phyloP scores from a whole-genome alignment of 805 yeast genomes.

The Sugiyamaella qingdaonensis region DNA sequence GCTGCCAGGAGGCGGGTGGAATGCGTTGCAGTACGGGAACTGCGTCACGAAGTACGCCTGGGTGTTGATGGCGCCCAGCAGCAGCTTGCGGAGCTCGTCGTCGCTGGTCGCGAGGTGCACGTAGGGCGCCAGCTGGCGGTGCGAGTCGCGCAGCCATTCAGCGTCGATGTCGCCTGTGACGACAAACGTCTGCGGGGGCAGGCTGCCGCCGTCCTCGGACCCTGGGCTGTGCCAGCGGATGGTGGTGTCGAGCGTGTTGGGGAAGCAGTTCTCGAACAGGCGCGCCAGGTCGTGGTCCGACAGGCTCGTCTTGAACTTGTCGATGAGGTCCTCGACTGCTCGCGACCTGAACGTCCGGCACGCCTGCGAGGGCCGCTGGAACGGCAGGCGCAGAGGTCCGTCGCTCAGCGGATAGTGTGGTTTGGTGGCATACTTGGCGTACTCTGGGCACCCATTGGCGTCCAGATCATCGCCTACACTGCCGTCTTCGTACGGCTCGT shows the following conservation, averaged over 20 bases:
- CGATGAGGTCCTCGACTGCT: constrained; percentile 58
- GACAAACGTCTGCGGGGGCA: constrained; percentile 59
- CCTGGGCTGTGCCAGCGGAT: constrained; percentile 57
- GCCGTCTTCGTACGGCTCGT: neutral
- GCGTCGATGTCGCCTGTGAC: constrained; percentile 94
- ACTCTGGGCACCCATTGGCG: constrained; percentile 50
- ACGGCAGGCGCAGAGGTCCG: constrained; percentile 59
- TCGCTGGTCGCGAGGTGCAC: constrained; percentile 58
- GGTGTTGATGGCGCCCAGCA: constrained; percentile 75
- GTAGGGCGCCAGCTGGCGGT: constrained; percentile 76
- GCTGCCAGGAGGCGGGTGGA: constrained; percentile 64
- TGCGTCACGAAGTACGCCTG: constrained; percentile 61
- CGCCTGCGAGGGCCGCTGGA: constrained; percentile 64
- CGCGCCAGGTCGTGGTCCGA: constrained; percentile 64
- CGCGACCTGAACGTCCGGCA: constrained; percentile 71
- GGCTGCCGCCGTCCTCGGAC: too few species aligned
- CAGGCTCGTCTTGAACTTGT: constrained; percentile 47
- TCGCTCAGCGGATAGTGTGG: constrained; percentile 54
- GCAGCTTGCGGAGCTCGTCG: constrained; percentile 43
- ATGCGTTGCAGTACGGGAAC: constrained; percentile 86
- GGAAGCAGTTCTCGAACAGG: constrained; percentile 75
- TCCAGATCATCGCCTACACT: neutral
- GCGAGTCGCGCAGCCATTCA: constrained; percentile 87
- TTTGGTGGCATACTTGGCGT: constrained; percentile 52
- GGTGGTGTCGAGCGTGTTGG: constrained; percentile 86